Evolutionary conservation across 75 land plant genomes (phyloP).

Genomic region (Gnetum montanum): DNA sequence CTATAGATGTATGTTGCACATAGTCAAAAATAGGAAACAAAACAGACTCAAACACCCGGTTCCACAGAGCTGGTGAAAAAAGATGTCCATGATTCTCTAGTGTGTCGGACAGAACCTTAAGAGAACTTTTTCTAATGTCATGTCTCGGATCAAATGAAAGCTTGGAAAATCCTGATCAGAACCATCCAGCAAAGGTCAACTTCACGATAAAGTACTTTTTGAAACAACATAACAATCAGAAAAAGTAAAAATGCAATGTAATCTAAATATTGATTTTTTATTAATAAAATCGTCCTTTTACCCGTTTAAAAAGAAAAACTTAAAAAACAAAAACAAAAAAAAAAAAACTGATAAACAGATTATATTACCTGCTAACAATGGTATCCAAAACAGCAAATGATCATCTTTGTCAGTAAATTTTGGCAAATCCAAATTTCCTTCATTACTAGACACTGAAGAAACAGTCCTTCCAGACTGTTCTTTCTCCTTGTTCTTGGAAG

Average conservation of each 20-base stretch:
- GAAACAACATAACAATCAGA: no score
- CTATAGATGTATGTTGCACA: conserved; percentile 6
- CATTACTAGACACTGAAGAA: conserved; percentile 9
- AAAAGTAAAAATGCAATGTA: no score
- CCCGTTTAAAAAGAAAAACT: conserved; percentile 4
- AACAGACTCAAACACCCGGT: conserved; percentile 27
- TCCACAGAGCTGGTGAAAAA: conserved; percentile 54
- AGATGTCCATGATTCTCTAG: conserved; percentile 73
- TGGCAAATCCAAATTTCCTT: conserved; percentile 15
- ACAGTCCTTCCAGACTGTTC: conserved; percentile 9
- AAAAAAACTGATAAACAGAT: conserved; percentile 2
- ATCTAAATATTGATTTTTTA: no score
- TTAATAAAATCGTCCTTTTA: no score
- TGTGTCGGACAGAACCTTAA: conserved; percentile 72
- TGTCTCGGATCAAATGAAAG: conserved; percentile 62
- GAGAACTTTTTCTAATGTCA: conserved; percentile 63
- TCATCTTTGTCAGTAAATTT: conserved; percentile 42
- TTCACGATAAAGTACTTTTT: no score
- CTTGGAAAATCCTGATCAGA: conserved; percentile 77
- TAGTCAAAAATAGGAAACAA: conserved; percentile 53
- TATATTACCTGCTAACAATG: conserved; percentile 51
- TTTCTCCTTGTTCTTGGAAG: conserved; percentile 25
- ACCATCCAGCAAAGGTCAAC: no score
- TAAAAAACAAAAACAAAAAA: no score
- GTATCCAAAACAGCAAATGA: conserved; percentile 52